Base-by-base conservation (phyloP, 2,329 filamentous ascomycete species). In the Colletotrichum eleusines region DNA sequence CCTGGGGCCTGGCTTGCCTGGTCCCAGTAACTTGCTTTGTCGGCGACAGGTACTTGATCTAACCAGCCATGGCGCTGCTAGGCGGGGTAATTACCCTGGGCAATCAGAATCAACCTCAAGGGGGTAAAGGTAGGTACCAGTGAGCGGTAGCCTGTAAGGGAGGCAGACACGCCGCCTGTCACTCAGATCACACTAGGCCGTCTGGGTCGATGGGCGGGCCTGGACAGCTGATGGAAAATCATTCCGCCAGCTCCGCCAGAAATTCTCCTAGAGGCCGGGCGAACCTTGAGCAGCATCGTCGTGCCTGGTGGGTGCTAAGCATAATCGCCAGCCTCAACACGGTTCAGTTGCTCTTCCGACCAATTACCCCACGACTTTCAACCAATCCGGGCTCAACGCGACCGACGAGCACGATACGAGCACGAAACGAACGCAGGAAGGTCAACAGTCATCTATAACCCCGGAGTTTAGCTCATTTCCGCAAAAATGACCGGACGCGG, bases 401-500 rank as follows among this genome's bases (percentile, higher is more conserved):
- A 59, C 35, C n/a, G 35, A 66, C 54, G 31, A 44, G 23, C 18
- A 38, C 14, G 11, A 40, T 12, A 14, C 35, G 38, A 42, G 20
- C 23, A 28, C 48, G 3, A 54, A 11, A n/a, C 35, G 60, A 33
- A 16, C n/a, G 44, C 26, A 28, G 35, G n/a, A 35, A 33, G 28
- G 16, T 16, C 35, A 40, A 28, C 3, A 31, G 33, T 20, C 20
- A 58, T 12, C 31, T n/a, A 54, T 11, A 26, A 2, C 12, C 14
- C 9, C 40, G 18, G 53, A 28, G 9, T 18, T 31, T 20, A 42
- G 23, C 26, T 28, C 18, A 69, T 8, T 38, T 23, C 16, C 18
- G 28, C 28, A 9, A 82, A 75, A 69, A 90, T 90, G 88, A 87
- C 86, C 75, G 88, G 88, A 78, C 86, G 88, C 77, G 86, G 86